Base-by-base conservation (phyloP, 2,329 filamentous ascomycete species). In the Claviceps monticola region DNA sequence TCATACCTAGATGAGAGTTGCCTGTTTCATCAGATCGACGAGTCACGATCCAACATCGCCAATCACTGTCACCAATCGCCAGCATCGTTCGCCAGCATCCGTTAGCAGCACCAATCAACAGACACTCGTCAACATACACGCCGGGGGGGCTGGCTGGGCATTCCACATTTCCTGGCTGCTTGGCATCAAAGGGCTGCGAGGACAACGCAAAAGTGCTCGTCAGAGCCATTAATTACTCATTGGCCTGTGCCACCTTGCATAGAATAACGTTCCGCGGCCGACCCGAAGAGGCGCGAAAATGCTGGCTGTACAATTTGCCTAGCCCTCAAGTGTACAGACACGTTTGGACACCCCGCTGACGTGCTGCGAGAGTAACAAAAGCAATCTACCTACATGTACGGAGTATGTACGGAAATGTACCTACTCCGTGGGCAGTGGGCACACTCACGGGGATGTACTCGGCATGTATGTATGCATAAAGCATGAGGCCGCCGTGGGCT, bases 91-190 rank as follows among this genome's bases (percentile, higher is more conserved):
- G 29, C 29, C 29, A 34, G 29, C 29, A 34, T 34, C 29, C 29
- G 3, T 34, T 34, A 34, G 29, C 29, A 34, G 29, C 29, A 34
- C 29, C 9, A 34, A 34, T 34, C 29, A 34, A 34, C 29, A 34
- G 29, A 34, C 29, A 34, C 29, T 34, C 29, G 29, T 29, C 37
- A 43, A 43, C 48, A 53, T 50, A 48, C 48, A 50, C 45, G 38
- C 37, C 38, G 44, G 36, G 26, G 26, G 23, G 43, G 41, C 11
- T 45, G 21, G 13, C 8, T 44, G 39, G 39, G 29, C 29, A 34
- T 34, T 34, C 29, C 29, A 34, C 29, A 34, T 34, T 34, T 11
- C 29, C 29, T 34, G 29, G 14, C 5, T 45, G 8, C 43, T n/a
- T 45, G 5, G 21, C 26, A 21, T 23, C 17, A 34, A 17, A n/a